Conservation (phyloP, 495 filamentous ascomycete genomes). For the Apodospora peruviana region DNA sequence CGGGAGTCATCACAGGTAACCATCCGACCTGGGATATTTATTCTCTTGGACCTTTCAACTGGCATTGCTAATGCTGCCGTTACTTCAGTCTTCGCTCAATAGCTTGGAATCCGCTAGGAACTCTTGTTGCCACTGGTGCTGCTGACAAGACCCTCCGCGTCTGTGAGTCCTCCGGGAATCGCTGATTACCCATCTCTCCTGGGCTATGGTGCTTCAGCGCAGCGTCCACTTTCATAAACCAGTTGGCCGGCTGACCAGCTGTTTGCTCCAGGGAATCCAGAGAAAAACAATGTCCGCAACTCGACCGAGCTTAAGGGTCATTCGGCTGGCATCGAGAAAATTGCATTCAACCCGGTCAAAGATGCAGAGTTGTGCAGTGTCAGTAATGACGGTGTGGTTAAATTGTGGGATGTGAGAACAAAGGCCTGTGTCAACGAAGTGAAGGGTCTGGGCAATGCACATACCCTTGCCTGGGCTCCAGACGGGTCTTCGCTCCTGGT, state of each 20-base stretch:
- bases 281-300: conserved; percentile 71
- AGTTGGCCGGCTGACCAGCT: conserved; percentile 8
- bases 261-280: conserved; percentile 69
- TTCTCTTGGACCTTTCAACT: neutral
- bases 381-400: conserved; percentile 76
- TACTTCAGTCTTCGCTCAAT: conserved; percentile 55
- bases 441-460: conserved; percentile 75
- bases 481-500: conserved; percentile 77
- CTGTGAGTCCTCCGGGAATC: conserved; percentile 24
- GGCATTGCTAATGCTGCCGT: neutral
- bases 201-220: too few species aligned
- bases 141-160: conserved; percentile 78
- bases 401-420: conserved; percentile 88
- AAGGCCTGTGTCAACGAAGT: conserved; percentile 73
- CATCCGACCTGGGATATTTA: neutral
- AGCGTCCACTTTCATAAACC: too few species aligned
- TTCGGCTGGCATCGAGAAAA: conserved; percentile 69
- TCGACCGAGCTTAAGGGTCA: conserved; percentile 86
- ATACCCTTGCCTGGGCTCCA: conserved; percentile 82
- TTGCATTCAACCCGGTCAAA: conserved; percentile 82
- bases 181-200: conserved; percentile 2
- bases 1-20: conserved; percentile 14
- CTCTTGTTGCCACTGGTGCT: conserved; percentile 79
- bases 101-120: conserved; percentile 85
- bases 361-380: conserved; percentile 86